Percentiles rank a stretch among this genome's conserved stretches.
Evolutionary conservation across 2,329 filamentous ascomycete genomes (phyloP).

Genomic region (Fusarium hainanense): DNA sequence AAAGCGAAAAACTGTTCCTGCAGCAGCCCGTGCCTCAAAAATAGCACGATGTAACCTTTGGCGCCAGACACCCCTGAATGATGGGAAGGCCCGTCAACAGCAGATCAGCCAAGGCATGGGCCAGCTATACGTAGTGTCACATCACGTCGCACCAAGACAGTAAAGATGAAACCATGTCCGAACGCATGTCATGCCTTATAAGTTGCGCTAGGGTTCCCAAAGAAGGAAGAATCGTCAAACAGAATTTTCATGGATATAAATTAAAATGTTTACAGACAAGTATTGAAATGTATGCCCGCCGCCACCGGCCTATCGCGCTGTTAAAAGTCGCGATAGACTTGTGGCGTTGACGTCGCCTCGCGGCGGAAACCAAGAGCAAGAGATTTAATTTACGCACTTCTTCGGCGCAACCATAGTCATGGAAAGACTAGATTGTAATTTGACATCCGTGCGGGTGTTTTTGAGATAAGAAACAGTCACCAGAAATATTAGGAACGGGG

Average conservation of each 20-base stretch:
- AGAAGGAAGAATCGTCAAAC: slow-evolving; percentile 7
- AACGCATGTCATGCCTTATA: slow-evolving; percentile 18
- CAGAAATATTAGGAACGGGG: slow-evolving; percentile 6
- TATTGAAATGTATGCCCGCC: slow-evolving; percentile 48
- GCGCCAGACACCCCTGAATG: slow-evolving; percentile 3
- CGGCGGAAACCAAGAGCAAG: slow-evolving; percentile 48
- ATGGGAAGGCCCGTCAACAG: slow-evolving; percentile 9
- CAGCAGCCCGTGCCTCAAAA: slow-evolving; percentile 9
- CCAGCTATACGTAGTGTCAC: background rate
- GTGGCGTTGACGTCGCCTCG: slow-evolving; percentile 43
- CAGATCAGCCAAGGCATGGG: slow-evolving; percentile 22
- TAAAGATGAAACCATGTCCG: slow-evolving; percentile 25
- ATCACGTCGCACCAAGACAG: slow-evolving; percentile 3
- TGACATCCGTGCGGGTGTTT: slow-evolving; percentile 92
- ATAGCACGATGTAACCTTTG: slow-evolving; percentile 36
- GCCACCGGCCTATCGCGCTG: slow-evolving; percentile 29
- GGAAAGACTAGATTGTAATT: slow-evolving; percentile 91
- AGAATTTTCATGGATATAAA: slow-evolving; percentile 13
- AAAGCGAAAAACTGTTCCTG: slow-evolving; percentile 18
- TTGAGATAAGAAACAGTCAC: slow-evolving; percentile 1
- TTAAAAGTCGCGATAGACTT: slow-evolving; percentile 24
- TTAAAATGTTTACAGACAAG: slow-evolving; percentile 5
- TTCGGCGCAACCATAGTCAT: slow-evolving; percentile 98
- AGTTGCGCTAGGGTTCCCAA: background rate
- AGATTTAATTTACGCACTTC: slow-evolving; percentile 88